phyloP scores from a whole-genome alignment of 169 alveolate genomes.

The Cryptosporidium andersoni region DNA sequence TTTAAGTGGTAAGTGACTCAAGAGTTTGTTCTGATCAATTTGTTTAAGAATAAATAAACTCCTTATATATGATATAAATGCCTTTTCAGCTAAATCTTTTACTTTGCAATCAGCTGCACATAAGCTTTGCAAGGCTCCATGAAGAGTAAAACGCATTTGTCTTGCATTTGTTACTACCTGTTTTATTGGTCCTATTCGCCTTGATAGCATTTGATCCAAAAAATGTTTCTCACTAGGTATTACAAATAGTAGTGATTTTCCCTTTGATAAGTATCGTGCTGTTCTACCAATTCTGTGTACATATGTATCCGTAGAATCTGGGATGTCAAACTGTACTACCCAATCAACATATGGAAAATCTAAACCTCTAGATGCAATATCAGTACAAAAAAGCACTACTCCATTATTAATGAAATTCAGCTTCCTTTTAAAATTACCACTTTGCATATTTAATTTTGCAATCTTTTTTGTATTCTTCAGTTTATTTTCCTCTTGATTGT shows the following conservation, averaged over 20 bases:
- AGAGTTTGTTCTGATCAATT: not conserved
- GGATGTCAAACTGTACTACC: conserved; percentile 95
- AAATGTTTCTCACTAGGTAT: conserved; percentile 60
- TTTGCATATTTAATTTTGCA: not conserved
- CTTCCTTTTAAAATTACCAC: not conserved
- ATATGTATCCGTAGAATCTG: conserved; percentile 93
- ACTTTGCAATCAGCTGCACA: conserved; percentile 53
- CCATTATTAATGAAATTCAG: conserved; percentile 69
- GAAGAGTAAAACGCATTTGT: conserved; percentile 54
- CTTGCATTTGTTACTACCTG: conserved; percentile 21
- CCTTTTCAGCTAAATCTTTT: conserved; percentile 51
- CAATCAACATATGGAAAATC: conserved; percentile 96
- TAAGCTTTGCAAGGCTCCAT: conserved; percentile 31
- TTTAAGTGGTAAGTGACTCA: conserved; percentile 3
- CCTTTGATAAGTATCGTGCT: conserved; percentile 94
- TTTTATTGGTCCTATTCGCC: conserved; percentile 23
- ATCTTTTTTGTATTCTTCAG: not conserved
- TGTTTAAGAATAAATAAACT: conserved; percentile 42
- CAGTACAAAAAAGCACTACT: conserved; percentile 90
- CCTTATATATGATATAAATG: conserved; percentile 60
- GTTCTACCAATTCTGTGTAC: conserved; percentile 98
- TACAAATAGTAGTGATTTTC: conserved; percentile 79
- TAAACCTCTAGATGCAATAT: conserved; percentile 96
- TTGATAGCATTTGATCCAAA: conserved; percentile 3
- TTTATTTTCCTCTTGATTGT: not conserved